Conservation (phyloP, 768 basidiomycete species). For the Tulasnella sp. region DNA sequence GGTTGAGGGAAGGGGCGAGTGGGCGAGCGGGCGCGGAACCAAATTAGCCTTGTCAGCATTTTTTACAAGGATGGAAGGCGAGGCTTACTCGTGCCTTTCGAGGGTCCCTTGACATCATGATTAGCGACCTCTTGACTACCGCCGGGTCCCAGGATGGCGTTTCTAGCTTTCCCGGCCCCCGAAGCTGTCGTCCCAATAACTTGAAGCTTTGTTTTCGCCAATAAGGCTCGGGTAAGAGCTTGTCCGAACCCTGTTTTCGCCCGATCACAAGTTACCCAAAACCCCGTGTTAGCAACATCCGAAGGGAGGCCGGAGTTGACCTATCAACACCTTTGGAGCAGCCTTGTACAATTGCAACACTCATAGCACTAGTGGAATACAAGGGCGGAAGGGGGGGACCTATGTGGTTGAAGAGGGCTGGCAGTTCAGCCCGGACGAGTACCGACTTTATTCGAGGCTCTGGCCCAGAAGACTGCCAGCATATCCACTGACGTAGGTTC, state of each 20-base stretch:
- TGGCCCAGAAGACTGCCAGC: background rate
- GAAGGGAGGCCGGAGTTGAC: conserved; percentile 17
- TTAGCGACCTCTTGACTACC: background rate
- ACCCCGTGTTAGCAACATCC: conserved; percentile 3
- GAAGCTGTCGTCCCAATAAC: conserved; percentile 36
- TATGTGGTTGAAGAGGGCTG: background rate
- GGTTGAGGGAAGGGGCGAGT: background rate
- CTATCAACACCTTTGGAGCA: conserved; percentile 24
- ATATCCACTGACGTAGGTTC: background rate
- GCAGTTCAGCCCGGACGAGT: background rate
- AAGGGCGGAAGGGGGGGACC: background rate
- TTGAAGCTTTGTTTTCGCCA: conserved; percentile 35
- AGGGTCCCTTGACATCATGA: background rate
- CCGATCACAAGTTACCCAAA: conserved; percentile 10
- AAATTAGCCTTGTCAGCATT: background rate
- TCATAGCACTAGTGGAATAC: conserved; percentile 19
- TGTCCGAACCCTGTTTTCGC: conserved; percentile 33
- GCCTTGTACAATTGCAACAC: conserved; percentile 32
- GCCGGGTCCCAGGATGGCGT: conserved; percentile 24
- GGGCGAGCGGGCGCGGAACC: background rate
- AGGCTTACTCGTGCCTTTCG: background rate
- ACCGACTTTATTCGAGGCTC: background rate
- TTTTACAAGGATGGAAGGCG: background rate
- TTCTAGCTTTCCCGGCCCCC: conserved; percentile 24
- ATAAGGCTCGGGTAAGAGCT: conserved; percentile 37